Conservation (phyloP, 2,329 filamentous ascomycete genomes). For the Monilinia fructicola region DNA sequence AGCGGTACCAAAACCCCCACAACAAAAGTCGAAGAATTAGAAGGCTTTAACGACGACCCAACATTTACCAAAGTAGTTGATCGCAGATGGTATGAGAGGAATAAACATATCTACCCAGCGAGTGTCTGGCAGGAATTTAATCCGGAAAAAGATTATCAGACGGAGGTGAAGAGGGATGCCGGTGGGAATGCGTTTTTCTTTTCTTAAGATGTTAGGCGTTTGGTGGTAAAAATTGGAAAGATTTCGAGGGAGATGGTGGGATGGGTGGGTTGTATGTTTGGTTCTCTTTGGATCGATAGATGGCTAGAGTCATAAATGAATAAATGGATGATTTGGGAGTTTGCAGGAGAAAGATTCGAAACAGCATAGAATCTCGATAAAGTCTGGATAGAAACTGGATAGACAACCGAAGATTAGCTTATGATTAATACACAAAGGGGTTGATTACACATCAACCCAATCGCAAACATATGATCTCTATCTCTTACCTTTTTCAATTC, state of each 20-base stretch:
- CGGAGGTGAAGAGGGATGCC: conserved; percentile 74
- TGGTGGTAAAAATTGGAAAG: background rate
- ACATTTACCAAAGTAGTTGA: conserved; percentile 90
- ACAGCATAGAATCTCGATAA: background rate
- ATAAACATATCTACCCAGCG: conserved; percentile 97
- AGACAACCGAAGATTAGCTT: background rate
- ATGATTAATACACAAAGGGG: background rate
- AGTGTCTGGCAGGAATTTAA: conserved; percentile 96
- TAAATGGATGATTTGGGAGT: background rate
- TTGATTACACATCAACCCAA: no score
- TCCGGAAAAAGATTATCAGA: conserved; percentile 79
- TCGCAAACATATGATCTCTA: no score
- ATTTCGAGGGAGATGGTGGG: background rate
- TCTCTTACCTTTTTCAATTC: no score
- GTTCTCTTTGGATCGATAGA: background rate
- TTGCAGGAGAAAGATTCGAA: no score
- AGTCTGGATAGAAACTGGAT: conserved; percentile 3
- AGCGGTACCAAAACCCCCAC: conserved; percentile 41
- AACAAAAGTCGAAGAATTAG: conserved; percentile 49
- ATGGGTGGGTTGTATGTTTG: background rate
- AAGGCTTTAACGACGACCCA: conserved; percentile 77
- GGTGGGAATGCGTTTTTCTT: conserved; percentile 95
- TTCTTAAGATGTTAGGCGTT: conserved; percentile 42
- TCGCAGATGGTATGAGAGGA: conserved; percentile 92
- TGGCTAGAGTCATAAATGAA: background rate